Conservation (phyloP, 2,329 filamentous ascomycete species). For the Elsinoe necatrix region DNA sequence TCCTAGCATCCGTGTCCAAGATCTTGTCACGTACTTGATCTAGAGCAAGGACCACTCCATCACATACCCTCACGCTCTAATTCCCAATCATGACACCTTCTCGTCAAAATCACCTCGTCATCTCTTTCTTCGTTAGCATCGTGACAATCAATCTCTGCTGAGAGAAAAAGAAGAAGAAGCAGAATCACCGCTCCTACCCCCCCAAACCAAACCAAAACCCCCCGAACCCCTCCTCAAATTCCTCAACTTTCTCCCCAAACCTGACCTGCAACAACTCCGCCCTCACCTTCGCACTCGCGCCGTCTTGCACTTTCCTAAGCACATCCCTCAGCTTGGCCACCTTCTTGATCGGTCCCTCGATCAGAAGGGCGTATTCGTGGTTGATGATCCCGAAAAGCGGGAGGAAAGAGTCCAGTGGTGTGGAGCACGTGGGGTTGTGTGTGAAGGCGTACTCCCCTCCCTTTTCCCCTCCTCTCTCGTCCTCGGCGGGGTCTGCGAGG, state of each 20-base stretch:
- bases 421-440: not conserved
- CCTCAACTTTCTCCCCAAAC: not conserved
- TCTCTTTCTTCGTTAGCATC: no score
- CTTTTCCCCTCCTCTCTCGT: not conserved
- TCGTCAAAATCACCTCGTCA: no score
- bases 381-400: not conserved
- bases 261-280: not conserved
- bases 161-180: no score
- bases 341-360: constrained; percentile 3
- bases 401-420: not conserved
- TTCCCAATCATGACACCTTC: no score
- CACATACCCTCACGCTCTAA: no score
- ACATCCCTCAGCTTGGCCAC: not conserved
- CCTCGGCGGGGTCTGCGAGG: no score
- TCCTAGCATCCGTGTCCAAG: no score
- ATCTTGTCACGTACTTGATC: no score
- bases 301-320: not conserved
- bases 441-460: not conserved
- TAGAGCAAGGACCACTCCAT: no score
- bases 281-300: not conserved
- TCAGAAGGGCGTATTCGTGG: not conserved
- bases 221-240: not conserved
- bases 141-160: no score
- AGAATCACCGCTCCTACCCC: not conserved
- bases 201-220: not conserved